Evolutionary conservation across 2,329 filamentous ascomycete species (phyloP).

Genomic region (Hymenotorrendiella dingleyae): DNA sequence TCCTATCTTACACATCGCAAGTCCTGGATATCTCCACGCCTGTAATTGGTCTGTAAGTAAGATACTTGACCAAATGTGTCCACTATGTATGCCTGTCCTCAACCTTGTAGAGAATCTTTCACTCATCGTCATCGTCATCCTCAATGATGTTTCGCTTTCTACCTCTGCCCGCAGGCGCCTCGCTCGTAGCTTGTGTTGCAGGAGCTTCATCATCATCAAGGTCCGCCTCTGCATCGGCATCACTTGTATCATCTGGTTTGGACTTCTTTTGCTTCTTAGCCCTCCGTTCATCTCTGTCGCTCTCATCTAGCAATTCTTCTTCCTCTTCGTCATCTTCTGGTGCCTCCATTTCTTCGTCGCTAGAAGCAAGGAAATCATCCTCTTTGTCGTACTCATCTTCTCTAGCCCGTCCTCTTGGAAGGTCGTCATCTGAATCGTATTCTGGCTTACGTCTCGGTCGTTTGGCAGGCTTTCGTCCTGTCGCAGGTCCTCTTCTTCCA

Average conservation of each 20-base stretch:
- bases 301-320: conserved; percentile 40
- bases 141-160: conserved; percentile 53
- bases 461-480: conserved; percentile 47
- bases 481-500: conserved; percentile 41
- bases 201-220: conserved; percentile 43
- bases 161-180: conserved; percentile 34
- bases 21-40: no score
- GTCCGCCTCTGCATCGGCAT: conserved; percentile 47
- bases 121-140: conserved; percentile 50
- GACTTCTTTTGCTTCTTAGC: conserved; percentile 31
- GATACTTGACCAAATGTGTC: no score
- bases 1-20: no score
- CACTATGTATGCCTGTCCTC: no score
- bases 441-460: conserved; percentile 54
- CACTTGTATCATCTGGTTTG: conserved; percentile 36
- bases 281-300: conserved; percentile 26
- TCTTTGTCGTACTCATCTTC: conserved; percentile 75
- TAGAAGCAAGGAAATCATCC: conserved; percentile 71
- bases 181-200: conserved; percentile 31
- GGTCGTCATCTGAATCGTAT: conserved; percentile 73
- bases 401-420: conserved; percentile 48
- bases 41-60: no score
- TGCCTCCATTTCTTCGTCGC: conserved; percentile 63
- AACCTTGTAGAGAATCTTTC: background rate
- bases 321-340: conserved; percentile 47